Conservation (phyloP, 192 early-diverging fungal species). For the Linnemannia zychae region DNA sequence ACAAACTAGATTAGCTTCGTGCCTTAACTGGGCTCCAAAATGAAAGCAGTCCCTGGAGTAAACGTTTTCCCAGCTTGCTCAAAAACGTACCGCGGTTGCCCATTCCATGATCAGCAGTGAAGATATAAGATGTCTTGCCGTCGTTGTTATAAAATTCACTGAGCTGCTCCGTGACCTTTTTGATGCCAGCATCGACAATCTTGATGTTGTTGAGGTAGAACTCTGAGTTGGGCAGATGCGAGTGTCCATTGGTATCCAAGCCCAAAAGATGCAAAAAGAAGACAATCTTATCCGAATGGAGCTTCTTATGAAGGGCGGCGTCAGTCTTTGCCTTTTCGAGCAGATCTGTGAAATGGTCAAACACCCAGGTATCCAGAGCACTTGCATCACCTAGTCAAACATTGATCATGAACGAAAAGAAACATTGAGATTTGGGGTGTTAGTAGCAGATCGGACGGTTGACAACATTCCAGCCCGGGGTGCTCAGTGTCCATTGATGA, state of each 20-base stretch:
- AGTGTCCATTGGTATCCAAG: conserved; percentile 96
- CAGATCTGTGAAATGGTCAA: conserved; percentile 83
- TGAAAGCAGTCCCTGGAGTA: not conserved
- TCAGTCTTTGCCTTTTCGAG: conserved; percentile 67
- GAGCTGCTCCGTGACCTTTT: conserved; percentile 75
- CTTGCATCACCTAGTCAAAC: conserved; percentile 74
- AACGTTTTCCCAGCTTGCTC: conserved; percentile 13
- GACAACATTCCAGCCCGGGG: not conserved
- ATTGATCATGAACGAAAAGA: not conserved
- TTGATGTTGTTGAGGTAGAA: conserved; percentile 92
- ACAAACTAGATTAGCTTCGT: not conserved
- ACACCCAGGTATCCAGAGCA: conserved; percentile 92
- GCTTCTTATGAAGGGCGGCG: conserved; percentile 62
- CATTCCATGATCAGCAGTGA: conserved; percentile 98
- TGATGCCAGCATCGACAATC: conserved; percentile 84
- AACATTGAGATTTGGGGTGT: conserved; percentile 5
- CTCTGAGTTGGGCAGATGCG: conserved; percentile 83
- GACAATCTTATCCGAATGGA: conserved; percentile 84
- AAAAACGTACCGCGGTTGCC: conserved; percentile 78
- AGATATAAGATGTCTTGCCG: conserved; percentile 88
- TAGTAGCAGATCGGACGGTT: not conserved
- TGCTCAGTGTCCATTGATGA: not conserved
- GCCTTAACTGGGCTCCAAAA: conserved; percentile 4
- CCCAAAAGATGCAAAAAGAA: conserved; percentile 97
- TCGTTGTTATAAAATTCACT: conserved; percentile 85